phyloP scores from a whole-genome alignment of 1,284 basidiomycete species.

The Boletus sp. region DNA sequence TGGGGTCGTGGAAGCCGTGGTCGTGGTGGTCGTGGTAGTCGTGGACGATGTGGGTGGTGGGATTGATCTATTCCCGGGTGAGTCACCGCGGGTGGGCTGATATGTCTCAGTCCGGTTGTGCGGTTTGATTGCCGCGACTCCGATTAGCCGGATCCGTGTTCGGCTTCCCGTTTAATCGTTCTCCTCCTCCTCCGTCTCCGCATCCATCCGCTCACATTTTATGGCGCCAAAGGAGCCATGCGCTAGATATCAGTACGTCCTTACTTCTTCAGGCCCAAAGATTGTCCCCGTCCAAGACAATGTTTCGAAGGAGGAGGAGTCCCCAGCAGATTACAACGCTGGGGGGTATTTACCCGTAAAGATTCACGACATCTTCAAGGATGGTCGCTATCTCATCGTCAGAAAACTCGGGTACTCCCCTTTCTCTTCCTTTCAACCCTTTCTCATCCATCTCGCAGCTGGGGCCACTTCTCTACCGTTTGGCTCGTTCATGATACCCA shows the following conservation, averaged over 20 bases:
- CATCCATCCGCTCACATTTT: conserved; percentile 28
- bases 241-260: conserved; percentile 72
- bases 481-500: conserved; percentile 76
- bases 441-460: conserved; percentile 46
- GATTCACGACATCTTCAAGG: conserved; percentile 77
- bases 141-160: conserved; percentile 20
- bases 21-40: conserved; percentile 6
- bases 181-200: conserved; percentile 5
- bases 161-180: conserved; percentile 10
- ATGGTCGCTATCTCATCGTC: conserved; percentile 74
- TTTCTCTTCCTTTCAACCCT: conserved; percentile 12
- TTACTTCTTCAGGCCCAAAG: conserved; percentile 63
- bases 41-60: background rate
- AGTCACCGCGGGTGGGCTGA: no score
- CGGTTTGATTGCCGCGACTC: conserved; percentile 7
- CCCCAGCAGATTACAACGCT: conserved; percentile 73
- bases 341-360: conserved; percentile 81
- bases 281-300: conserved; percentile 65
- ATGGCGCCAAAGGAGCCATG: conserved; percentile 68
- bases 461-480: conserved; percentile 90
- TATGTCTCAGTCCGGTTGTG: background rate
- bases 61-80: no score
- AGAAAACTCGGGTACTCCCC: conserved; percentile 75
- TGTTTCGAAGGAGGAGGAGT: conserved; percentile 70
- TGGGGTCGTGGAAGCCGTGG: background rate